These are phyloP conservation scores for Ricinus communis DNA, from an alignment of 345 rosid species.

Conservation along the genomic window DNA sequence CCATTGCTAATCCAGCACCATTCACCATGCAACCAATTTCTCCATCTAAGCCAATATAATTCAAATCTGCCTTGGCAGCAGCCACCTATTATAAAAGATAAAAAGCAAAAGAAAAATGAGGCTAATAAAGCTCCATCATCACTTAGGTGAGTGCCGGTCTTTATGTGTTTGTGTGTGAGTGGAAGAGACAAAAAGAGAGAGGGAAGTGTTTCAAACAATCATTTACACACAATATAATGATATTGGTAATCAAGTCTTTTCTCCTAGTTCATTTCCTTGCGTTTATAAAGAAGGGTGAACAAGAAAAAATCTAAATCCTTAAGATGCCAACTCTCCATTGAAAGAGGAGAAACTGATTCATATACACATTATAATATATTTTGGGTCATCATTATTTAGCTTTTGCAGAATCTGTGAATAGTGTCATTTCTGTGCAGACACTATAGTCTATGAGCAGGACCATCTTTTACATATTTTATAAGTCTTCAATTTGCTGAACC, in stretches of 20 bases:
- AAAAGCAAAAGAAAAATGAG: constrained; percentile 6
- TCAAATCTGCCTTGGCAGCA: constrained; percentile 94
- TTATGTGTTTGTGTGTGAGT: too few species aligned
- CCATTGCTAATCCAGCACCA: constrained; percentile 99
- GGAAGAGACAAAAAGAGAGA: background rate
- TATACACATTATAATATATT: background rate
- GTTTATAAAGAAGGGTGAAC: background rate
- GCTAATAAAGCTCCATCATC: constrained; percentile 2
- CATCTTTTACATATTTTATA: background rate
- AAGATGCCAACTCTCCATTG: background rate
- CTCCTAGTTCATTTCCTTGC: background rate
- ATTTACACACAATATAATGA: background rate
- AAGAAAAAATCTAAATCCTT: background rate
- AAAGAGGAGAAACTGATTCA: background rate
- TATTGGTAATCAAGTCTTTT: background rate
- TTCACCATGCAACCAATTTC: constrained; percentile 99
- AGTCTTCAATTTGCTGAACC: background rate
- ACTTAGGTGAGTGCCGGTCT: background rate
- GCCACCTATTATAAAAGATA: constrained; percentile 60
- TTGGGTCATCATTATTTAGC: background rate
- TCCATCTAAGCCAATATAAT: constrained; percentile 96
- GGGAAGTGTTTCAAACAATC: constrained; percentile 1
- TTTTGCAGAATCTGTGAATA: background rate
- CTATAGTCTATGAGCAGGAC: background rate
- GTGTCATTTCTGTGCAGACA: background rate